These are phyloP conservation scores for Yarrowia hollandica DNA, from an alignment of 805 yeast species.

Conservation along the genomic window DNA sequence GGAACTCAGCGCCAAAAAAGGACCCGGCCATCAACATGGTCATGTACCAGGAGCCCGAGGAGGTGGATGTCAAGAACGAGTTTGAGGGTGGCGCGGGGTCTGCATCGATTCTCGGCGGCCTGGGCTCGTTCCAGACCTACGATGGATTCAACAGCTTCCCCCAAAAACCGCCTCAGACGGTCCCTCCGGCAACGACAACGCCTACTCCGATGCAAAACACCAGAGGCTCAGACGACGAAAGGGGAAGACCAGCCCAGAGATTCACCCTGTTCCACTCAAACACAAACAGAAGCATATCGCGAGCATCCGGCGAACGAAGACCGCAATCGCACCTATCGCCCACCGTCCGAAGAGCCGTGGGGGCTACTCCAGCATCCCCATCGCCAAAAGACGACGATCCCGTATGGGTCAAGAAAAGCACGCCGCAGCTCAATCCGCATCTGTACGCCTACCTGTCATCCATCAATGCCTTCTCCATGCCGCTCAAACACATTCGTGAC, in stretches of 20 bases:
- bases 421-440: constrained; percentile 39
- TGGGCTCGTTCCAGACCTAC: constrained; percentile 13
- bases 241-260: constrained; percentile 10
- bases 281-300: not conserved
- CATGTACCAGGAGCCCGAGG: constrained; percentile 26
- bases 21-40: not conserved
- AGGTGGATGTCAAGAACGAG: constrained; percentile 9
- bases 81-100: not conserved
- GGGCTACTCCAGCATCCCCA: not conserved
- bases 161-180: too few species aligned
- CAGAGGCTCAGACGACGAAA: not conserved
- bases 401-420: constrained; percentile 42
- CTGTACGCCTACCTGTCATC: constrained; percentile 42
- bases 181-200: too few species aligned
- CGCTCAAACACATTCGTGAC: constrained; percentile 39
- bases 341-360: constrained; percentile 21
- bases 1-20: not conserved
- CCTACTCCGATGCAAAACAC: too few species aligned
- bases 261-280: constrained; percentile 13
- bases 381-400: constrained; percentile 31
- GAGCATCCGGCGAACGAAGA: not conserved
- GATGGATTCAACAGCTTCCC: too few species aligned
- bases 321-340: constrained; percentile 24
- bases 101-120: not conserved
- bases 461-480: constrained; percentile 46